Conservation (phyloP, 2,329 filamentous ascomycete genomes). For the Helotiales sp. region DNA sequence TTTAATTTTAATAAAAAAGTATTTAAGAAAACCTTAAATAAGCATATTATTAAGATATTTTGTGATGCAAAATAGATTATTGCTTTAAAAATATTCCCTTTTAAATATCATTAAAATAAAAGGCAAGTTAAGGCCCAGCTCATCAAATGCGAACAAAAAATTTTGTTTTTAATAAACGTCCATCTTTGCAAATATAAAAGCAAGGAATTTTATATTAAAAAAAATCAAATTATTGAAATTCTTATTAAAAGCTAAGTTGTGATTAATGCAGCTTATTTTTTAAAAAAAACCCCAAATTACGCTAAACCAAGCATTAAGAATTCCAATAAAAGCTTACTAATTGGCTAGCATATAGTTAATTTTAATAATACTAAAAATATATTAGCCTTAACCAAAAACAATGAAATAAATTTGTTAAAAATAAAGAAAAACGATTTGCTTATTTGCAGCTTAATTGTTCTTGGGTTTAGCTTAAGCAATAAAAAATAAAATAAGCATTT, state of each 20-base stretch:
- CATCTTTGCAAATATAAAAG: conserved; percentile 43
- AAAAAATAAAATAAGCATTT: conserved; percentile 21
- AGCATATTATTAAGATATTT: conserved; percentile 31
- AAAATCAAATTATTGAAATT: conserved; percentile 30
- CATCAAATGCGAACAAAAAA: conserved; percentile 39
- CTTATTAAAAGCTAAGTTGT: conserved; percentile 39
- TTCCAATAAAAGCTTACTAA: background rate
- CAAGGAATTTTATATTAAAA: conserved; percentile 43
- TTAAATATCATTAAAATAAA: conserved; percentile 39
- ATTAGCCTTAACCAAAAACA: no score
- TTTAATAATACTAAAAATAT: no score
- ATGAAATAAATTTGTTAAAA: conserved; percentile 26
- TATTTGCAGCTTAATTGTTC: conserved; percentile 24
- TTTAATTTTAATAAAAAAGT: conserved; percentile 39
- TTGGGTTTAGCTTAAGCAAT: conserved; percentile 18
- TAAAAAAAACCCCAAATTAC: conserved; percentile 39
- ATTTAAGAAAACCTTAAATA: conserved; percentile 37
- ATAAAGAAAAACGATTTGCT: conserved; percentile 23
- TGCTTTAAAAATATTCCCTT: conserved; percentile 42
- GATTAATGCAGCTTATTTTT: conserved; percentile 39
- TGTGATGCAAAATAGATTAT: conserved; percentile 33
- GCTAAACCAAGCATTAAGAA: conserved; percentile 20
- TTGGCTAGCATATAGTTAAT: no score
- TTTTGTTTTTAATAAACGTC: conserved; percentile 37
- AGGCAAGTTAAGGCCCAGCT: conserved; percentile 37